Conservation (phyloP, 1,284 basidiomycete genomes). For the Trichosporon inkin region DNA sequence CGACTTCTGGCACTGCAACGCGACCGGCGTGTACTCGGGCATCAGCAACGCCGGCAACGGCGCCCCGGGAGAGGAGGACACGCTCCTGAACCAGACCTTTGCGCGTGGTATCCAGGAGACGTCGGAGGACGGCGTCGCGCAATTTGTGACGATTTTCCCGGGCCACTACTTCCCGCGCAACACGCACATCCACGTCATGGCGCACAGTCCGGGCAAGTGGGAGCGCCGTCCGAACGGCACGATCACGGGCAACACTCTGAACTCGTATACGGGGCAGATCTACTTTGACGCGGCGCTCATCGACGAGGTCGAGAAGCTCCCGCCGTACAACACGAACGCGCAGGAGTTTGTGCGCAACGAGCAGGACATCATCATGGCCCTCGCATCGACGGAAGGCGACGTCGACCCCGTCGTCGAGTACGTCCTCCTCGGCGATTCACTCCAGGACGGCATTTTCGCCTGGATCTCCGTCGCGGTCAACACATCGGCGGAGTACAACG, state of each 20-base stretch:
- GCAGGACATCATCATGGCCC: slow-evolving; percentile 21
- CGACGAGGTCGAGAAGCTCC: slow-evolving; percentile 42
- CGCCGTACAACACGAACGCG: slow-evolving; percentile 48
- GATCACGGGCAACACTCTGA: slow-evolving; percentile 40
- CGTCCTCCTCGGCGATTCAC: slow-evolving; percentile 22
- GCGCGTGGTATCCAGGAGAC: slow-evolving; percentile 65
- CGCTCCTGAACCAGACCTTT: slow-evolving; percentile 54
- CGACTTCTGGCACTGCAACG: slow-evolving; percentile 63
- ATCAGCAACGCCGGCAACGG: slow-evolving; percentile 46
- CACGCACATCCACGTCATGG: slow-evolving; percentile 28
- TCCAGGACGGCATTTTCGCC: slow-evolving; percentile 25
- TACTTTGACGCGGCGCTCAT: slow-evolving; percentile 53
- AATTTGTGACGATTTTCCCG: slow-evolving; percentile 66
- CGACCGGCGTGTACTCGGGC: slow-evolving; percentile 53
- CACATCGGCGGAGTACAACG: slow-evolving; percentile 12
- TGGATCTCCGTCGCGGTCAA: slow-evolving; percentile 27
- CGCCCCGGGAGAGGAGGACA: slow-evolving; percentile 42
- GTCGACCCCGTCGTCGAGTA: slow-evolving; percentile 28
- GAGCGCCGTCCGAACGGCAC: slow-evolving; percentile 31
- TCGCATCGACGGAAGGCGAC: slow-evolving; percentile 9
- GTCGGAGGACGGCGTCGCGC: slow-evolving; percentile 62
- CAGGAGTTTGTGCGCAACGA: slow-evolving; percentile 16
- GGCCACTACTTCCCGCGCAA: slow-evolving; percentile 54
- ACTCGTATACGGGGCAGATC: slow-evolving; percentile 52
- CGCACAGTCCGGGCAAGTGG: slow-evolving; percentile 20